A percentile compares a stretch with the other conserved stretches of the same genome.
Evolutionary conservation across 306 rosid species (phyloP).

Genomic region (Amphicarpaea edgeworthii): DNA sequence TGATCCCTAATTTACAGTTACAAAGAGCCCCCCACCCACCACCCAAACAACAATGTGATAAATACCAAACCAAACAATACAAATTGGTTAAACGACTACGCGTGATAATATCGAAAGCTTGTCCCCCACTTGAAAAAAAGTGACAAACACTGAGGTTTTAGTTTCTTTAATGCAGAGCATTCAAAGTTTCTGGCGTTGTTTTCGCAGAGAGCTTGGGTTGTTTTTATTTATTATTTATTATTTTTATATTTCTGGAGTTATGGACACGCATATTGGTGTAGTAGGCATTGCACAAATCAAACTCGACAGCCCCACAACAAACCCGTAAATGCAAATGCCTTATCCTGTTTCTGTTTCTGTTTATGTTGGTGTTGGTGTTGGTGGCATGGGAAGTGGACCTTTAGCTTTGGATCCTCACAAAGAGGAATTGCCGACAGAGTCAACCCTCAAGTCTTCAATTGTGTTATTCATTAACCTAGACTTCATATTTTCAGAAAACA

Average conservation of each 20-base stretch:
- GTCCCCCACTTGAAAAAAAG: conserved; percentile 31
- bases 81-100: background rate
- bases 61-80: background rate
- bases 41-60: background rate
- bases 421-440: conserved; percentile 45
- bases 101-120: conserved; percentile 7
- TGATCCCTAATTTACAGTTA: too few relatives aligned
- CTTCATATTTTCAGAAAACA: background rate
- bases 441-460: conserved; percentile 4
- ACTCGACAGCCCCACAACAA: conserved; percentile 37
- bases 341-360: conserved; percentile 47
- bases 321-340: conserved; percentile 36
- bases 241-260: too few relatives aligned
- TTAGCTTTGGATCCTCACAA: conserved; percentile 18
- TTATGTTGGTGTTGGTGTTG: too few relatives aligned
- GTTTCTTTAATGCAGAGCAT: conserved; percentile 10
- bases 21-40: background rate
- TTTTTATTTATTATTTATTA: too few relatives aligned
- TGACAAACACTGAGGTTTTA: background rate
- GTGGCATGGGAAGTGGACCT: conserved; percentile 41
- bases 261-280: conserved; percentile 9
- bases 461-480: background rate
- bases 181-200: background rate
- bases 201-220: background rate
- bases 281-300: conserved; percentile 30